These are phyloP conservation scores for Coleophoma cylindrospora DNA, from an alignment of 2,329 filamentous ascomycete genomes.

Conservation along the genomic window DNA sequence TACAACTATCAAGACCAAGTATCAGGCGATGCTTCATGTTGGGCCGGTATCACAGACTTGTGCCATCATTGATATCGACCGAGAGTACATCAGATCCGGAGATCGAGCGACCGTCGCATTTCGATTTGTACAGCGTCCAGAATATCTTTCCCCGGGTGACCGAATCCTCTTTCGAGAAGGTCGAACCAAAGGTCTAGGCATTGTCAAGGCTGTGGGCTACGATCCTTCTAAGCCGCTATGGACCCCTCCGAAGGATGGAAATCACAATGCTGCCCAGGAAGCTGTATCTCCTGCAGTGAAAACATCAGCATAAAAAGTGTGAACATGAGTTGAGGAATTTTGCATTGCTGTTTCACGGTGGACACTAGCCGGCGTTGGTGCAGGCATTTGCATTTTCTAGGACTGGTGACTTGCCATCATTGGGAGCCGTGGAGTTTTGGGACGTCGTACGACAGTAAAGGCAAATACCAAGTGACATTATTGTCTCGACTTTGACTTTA, in stretches of 20 bases:
- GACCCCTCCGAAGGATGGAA: constrained; percentile 25
- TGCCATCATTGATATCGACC: constrained; percentile 94
- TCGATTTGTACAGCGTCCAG: constrained; percentile 87
- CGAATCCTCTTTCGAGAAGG: constrained; percentile 90
- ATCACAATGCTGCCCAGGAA: not conserved
- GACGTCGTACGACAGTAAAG: too few relatives aligned
- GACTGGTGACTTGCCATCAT: too few relatives aligned
- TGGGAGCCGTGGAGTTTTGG: too few relatives aligned
- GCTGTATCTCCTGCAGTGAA: not conserved
- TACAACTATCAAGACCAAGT: constrained; percentile 94
- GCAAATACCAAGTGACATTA: too few relatives aligned
- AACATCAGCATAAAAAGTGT: too few relatives aligned
- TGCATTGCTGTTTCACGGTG: too few relatives aligned
- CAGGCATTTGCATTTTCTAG: too few relatives aligned
- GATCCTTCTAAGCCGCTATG: constrained; percentile 54
- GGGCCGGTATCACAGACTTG: constrained; percentile 94
- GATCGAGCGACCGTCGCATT: constrained; percentile 94
- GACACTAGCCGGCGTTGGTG: too few relatives aligned
- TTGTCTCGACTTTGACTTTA: too few relatives aligned
- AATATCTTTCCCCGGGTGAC: constrained; percentile 86
- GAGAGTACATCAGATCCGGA: constrained; percentile 90
- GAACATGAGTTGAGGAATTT: too few relatives aligned
- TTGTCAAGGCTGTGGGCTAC: constrained; percentile 89
- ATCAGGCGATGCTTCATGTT: constrained; percentile 97
- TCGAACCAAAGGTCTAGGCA: constrained; percentile 88